Percentiles rank a stretch among this genome's conserved stretches.
phyloP scores from a whole-genome alignment of 257 asterid species.

The Solanum raphanifolium region DNA sequence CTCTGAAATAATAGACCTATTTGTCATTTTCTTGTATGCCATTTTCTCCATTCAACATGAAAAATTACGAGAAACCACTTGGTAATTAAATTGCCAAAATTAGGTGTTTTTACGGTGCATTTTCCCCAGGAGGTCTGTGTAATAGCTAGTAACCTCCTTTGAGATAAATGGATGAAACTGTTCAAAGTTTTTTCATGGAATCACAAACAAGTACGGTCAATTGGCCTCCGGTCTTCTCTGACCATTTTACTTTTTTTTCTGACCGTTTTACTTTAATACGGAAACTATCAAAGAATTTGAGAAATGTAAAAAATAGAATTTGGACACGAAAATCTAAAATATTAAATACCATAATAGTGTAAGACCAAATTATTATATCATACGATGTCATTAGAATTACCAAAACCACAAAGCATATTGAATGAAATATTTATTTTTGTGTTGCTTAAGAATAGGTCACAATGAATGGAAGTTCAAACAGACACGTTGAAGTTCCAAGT shows the following conservation, averaged over 20 bases:
- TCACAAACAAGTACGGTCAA: background rate
- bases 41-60: background rate
- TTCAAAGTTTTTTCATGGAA: background rate
- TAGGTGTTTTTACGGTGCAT: background rate
- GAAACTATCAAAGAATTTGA: background rate
- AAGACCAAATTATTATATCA: background rate
- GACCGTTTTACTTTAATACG: background rate
- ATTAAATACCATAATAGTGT: background rate
- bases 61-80: background rate
- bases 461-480: background rate
- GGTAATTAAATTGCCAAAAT: background rate
- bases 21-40: conserved; percentile 23
- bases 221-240: background rate
- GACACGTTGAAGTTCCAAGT: background rate
- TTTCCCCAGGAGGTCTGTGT: background rate
- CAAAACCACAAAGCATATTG: background rate
- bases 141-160: background rate
- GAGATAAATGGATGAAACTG: background rate
- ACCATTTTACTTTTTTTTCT: background rate
- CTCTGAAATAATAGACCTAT: conserved; percentile 36
- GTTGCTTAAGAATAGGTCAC: background rate
- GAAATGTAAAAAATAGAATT: background rate
- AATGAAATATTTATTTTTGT: background rate
- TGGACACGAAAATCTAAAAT: background rate
- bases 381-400: background rate